phyloP scores from a whole-genome alignment of 2,329 filamentous ascomycete species.

The Sclerotinia borealis region DNA sequence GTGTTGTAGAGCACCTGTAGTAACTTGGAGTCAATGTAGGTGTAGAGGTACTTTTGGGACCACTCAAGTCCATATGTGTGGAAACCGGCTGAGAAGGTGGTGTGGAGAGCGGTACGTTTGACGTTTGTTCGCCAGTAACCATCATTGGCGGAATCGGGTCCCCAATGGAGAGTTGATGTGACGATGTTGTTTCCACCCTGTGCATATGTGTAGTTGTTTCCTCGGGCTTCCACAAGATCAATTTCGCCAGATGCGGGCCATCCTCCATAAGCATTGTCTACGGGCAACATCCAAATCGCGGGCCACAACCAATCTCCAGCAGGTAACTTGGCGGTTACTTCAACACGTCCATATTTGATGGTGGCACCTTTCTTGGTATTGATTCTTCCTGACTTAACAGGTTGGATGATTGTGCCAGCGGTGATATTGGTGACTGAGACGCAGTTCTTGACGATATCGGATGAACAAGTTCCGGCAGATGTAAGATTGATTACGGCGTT shows the following conservation, averaged over 20 bases:
- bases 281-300: constrained; percentile 86
- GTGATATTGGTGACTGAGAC: constrained; percentile 69
- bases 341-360: constrained; percentile 76
- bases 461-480: constrained; percentile 61
- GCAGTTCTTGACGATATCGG: constrained; percentile 52
- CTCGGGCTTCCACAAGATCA: constrained; percentile 73
- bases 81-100: constrained; percentile 61
- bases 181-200: constrained; percentile 78
- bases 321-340: constrained; percentile 72
- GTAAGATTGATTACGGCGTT: constrained; percentile 65
- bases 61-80: constrained; percentile 81
- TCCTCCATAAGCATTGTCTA: constrained; percentile 61
- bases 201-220: constrained; percentile 71
- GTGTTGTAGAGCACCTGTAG: constrained; percentile 75
- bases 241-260: constrained; percentile 83
- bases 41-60: constrained; percentile 84
- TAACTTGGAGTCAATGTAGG: constrained; percentile 74
- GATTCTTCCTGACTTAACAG: constrained; percentile 71
- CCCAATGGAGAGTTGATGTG: constrained; percentile 77
- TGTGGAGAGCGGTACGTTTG: constrained; percentile 68
- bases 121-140: constrained; percentile 80
- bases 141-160: constrained; percentile 64
- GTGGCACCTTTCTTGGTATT: constrained; percentile 63
- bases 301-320: constrained; percentile 84
- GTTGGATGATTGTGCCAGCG: constrained; percentile 71